Evolutionary conservation across 345 rosid genomes (phyloP).

Genomic region (Salix koriyanagi): DNA sequence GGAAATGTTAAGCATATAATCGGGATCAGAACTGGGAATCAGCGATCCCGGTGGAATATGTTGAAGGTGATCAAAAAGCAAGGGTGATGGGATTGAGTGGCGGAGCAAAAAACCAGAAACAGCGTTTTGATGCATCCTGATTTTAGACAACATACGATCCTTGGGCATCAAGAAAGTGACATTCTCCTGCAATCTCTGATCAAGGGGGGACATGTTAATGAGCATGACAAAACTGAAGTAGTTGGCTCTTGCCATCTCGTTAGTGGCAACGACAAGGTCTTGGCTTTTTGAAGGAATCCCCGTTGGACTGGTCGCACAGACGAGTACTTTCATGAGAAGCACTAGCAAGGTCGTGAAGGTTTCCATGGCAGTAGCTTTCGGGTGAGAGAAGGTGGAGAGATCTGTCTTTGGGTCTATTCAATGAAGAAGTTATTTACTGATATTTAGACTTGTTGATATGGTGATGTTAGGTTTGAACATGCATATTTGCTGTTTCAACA

Average conservation of each 20-base stretch:
- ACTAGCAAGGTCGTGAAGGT: slow-evolving; percentile 9
- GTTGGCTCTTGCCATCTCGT: slow-evolving; percentile 71
- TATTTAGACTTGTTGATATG: no score
- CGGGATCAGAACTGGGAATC: slow-evolving; percentile 48
- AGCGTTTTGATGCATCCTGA: slow-evolving; percentile 21
- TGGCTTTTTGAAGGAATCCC: slow-evolving; percentile 15
- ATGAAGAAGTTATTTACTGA: no score
- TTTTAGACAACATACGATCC: slow-evolving; percentile 45
- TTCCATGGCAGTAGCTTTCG: slow-evolving; percentile 7
- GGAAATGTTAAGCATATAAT: slow-evolving; percentile 39
- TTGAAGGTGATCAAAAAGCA: slow-evolving; percentile 55
- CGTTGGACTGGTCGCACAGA: neutral
- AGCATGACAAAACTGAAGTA: slow-evolving; percentile 71
- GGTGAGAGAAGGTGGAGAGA: neutral
- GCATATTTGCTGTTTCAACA: no score
- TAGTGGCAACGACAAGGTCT: slow-evolving; percentile 44
- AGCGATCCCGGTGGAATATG: slow-evolving; percentile 58
- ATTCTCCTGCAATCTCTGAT: slow-evolving; percentile 24
- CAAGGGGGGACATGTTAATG: slow-evolving; percentile 50
- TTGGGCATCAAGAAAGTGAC: slow-evolving; percentile 80
- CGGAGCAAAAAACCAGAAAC: slow-evolving; percentile 57
- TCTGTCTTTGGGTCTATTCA: no score
- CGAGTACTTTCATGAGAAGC: slow-evolving; percentile 3
- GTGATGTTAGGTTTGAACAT: no score
- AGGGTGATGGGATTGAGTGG: slow-evolving; percentile 67